Conservation (phyloP, 75 land plant species). For the Selaginella tamariscina region DNA sequence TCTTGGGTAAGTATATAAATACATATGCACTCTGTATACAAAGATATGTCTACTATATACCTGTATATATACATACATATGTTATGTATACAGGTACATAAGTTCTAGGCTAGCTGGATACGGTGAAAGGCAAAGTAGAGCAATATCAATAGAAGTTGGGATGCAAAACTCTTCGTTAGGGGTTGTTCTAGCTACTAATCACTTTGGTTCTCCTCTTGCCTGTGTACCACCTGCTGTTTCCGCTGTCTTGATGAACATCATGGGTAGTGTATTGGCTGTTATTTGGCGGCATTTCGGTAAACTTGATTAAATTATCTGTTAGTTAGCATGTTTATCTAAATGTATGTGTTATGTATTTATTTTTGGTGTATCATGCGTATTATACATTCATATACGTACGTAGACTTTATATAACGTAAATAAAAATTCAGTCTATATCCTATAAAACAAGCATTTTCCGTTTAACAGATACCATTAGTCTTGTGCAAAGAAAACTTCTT, state of each 20-base stretch:
- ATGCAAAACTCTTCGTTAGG: constrained; percentile 83
- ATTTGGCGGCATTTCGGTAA: constrained; percentile 46
- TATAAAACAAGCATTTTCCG: too few relatives aligned
- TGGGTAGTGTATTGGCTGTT: constrained; percentile 68
- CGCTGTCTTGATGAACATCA: constrained; percentile 68
- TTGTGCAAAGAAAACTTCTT: too few relatives aligned
- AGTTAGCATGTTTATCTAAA: too few relatives aligned
- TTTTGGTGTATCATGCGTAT: too few relatives aligned
- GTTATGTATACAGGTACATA: constrained; percentile 37
- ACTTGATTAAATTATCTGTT: too few relatives aligned
- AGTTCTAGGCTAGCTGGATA: constrained; percentile 43
- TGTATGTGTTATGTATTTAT: too few relatives aligned
- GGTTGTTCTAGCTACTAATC: constrained; percentile 56
- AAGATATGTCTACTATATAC: neutral
- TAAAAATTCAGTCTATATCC: too few relatives aligned
- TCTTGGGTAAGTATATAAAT: constrained; percentile 43
- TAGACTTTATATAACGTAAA: too few relatives aligned
- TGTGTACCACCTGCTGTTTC: constrained; percentile 61
- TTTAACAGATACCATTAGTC: too few relatives aligned
- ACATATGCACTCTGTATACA: neutral
- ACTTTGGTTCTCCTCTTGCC: constrained; percentile 54
- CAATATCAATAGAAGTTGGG: constrained; percentile 75
- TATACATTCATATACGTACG: too few relatives aligned
- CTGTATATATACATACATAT: too few relatives aligned
- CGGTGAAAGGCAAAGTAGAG: constrained; percentile 46